Percentiles rank a stretch among this genome's conserved stretches.
phyloP scores from a whole-genome alignment of 1,284 basidiomycete genomes.

The Tilletia walkeri region DNA sequence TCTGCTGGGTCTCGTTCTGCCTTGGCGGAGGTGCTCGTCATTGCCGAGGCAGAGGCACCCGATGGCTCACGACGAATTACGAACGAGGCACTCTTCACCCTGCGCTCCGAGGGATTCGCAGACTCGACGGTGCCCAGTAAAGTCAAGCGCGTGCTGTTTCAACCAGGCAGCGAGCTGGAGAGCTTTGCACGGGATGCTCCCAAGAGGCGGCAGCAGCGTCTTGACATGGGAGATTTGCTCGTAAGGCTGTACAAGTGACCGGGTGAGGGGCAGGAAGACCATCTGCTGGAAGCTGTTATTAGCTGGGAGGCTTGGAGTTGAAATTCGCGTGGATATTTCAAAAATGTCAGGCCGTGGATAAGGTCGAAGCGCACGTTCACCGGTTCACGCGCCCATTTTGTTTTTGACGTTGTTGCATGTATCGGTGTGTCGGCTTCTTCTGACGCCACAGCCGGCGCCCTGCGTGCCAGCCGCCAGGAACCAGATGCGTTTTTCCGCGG shows the following conservation, averaged over 20 bases:
- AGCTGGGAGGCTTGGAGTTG: too few relatives aligned
- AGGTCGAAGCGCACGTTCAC: too few relatives aligned
- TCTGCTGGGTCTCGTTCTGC: slow-evolving; percentile 9
- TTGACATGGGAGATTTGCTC: slow-evolving; percentile 36
- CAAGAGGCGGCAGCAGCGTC: slow-evolving; percentile 25
- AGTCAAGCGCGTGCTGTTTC: slow-evolving; percentile 32
- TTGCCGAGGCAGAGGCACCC: slow-evolving; percentile 37
- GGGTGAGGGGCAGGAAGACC: too few relatives aligned
- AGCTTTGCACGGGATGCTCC: slow-evolving; percentile 32
- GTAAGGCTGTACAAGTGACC: slow-evolving; percentile 32
- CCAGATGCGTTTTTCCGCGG: too few relatives aligned
- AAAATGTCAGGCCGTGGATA: too few relatives aligned
- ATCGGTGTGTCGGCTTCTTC: too few relatives aligned
- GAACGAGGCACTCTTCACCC: slow-evolving; percentile 45
- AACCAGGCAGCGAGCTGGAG: slow-evolving; percentile 28
- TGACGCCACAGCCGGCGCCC: too few relatives aligned
- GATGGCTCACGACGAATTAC: slow-evolving; percentile 35
- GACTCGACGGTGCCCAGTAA: background rate
- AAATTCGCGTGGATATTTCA: too few relatives aligned
- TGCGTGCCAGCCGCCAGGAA: too few relatives aligned
- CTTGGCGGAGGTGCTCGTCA: slow-evolving; percentile 42
- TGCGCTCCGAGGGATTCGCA: slow-evolving; percentile 23
- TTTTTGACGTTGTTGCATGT: too few relatives aligned
- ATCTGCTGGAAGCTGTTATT: too few relatives aligned
- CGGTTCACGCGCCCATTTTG: too few relatives aligned